Evolutionary conservation across 2,329 filamentous ascomycete genomes (phyloP), one percentile per base, ranked within the genome.

Genomic region (Trichophyton verrucosum): DNA sequence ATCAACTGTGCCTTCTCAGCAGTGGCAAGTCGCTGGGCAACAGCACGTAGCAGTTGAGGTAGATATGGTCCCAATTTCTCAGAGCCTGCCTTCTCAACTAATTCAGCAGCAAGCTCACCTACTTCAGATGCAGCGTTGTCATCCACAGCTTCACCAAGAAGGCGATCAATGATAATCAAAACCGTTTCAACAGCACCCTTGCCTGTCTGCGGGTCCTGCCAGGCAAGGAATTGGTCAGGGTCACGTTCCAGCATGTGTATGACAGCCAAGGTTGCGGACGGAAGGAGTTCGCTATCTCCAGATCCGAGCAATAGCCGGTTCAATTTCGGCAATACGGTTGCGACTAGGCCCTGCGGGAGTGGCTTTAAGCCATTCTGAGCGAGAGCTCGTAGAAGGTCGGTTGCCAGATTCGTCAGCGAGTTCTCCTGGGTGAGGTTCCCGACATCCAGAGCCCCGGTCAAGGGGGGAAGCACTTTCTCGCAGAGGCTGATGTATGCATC

Each of bases 41-140:
- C 92, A 17, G 92, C 94, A 67, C 87, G 86, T 3, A 99, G 81
- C 22, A 99, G 84, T 72, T 95, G 89, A 46, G 89, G 86, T 27
- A 99, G 80, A 72, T 90, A 96, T 9, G 91, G 91, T 0, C 94
- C 94, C 9, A 99, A 84, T 60, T 89, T 85, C 71, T 96, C 91
- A 42, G 91, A 86, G 9, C 94, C 94, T 58, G 92, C 94, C 75
- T 94, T 96, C 75, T 97, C 92, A 0, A 99, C 94, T 30, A 99
- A 80, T 74, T 96, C 91, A 1, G 92, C 92, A 3, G 94, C 94
- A 65, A 99, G 82, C 15, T 91, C 90, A 66, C 94, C 94, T 49
- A 99, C 91, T 76, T 99, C 92, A n/a, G 91, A 89, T 3, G 92
- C 94, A 17, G 91, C 89, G 68, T 92, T 90, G 69, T 99, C 94